These are phyloP conservation scores for Ceratocystis albifundus DNA, from an alignment of 2,329 filamentous ascomycete species.

Conservation along the genomic window DNA sequence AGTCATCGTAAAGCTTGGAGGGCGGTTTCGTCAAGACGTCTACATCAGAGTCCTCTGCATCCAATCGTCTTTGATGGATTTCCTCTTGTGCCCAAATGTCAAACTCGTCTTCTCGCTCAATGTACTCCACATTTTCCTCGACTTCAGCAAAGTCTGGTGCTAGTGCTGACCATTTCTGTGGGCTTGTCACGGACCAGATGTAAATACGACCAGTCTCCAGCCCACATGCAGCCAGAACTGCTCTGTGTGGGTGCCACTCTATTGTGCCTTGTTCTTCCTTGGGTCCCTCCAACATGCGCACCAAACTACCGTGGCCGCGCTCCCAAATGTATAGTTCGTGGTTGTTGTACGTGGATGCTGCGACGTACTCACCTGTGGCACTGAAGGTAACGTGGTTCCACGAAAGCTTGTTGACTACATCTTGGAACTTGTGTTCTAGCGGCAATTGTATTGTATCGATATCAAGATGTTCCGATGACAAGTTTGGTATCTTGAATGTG, in stretches of 20 bases:
- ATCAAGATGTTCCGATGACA: conserved; percentile 56
- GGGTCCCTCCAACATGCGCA: conserved; percentile 92
- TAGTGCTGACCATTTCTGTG: conserved; percentile 92
- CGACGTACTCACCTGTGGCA: conserved; percentile 87
- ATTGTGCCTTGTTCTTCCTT: conserved; percentile 94
- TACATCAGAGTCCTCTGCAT: conserved; percentile 85
- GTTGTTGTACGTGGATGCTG: conserved; percentile 94
- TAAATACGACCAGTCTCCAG: conserved; percentile 88
- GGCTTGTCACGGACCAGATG: conserved; percentile 89
- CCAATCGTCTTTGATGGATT: conserved; percentile 77
- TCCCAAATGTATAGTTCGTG: conserved; percentile 99
- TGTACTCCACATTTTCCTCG: conserved; percentile 95
- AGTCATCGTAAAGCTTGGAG: conserved; percentile 48
- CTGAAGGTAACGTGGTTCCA: conserved; percentile 98
- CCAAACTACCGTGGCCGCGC: conserved; percentile 78
- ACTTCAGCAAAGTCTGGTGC: conserved; percentile 96
- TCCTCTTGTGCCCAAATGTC: conserved; percentile 95
- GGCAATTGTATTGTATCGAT: conserved; percentile 78
- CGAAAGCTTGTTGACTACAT: conserved; percentile 84
- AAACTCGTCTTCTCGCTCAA: conserved; percentile 93
- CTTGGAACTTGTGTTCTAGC: conserved; percentile 95
- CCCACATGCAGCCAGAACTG: conserved; percentile 80
- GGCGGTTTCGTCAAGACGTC: conserved; percentile 74
- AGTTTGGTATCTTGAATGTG: conserved; percentile 78
- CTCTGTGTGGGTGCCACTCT: conserved; percentile 87